Conservation (phyloP, 148 eudicot species). For the Chenopodium formosanum region DNA sequence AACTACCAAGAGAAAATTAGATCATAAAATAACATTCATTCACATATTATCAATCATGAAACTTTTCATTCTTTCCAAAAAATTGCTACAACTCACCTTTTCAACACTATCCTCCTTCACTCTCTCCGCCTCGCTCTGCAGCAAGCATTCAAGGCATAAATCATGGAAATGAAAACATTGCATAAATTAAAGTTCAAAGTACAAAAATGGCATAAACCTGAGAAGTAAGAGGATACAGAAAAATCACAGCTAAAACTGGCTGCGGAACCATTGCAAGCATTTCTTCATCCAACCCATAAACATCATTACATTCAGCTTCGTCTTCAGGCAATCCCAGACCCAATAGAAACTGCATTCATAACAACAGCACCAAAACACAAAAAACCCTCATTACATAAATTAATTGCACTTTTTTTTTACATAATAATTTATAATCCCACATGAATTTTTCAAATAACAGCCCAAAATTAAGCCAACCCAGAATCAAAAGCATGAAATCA, state of each 20-base stretch:
- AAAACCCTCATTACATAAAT: background rate
- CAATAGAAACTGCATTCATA: constrained; percentile 73
- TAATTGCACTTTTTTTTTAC: background rate
- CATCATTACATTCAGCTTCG: constrained; percentile 91
- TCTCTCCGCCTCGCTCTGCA: constrained; percentile 89
- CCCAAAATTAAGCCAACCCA: background rate
- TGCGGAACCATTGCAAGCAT: constrained; percentile 85
- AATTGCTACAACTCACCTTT: constrained; percentile 44
- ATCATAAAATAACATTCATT: background rate
- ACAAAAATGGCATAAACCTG: constrained; percentile 40
- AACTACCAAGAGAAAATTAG: background rate
- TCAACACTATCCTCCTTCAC: constrained; percentile 51
- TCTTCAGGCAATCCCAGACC: constrained; percentile 77
- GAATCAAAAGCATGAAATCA: constrained; percentile 3
- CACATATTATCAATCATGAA: background rate
- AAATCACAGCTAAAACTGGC: constrained; percentile 89
- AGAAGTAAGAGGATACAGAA: constrained; percentile 70
- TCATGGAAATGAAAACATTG: background rate
- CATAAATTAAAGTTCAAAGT: background rate
- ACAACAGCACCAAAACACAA: constrained; percentile 10
- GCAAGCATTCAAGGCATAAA: background rate
- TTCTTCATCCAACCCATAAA: constrained; percentile 86
- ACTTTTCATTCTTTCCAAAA: background rate
- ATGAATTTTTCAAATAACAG: background rate
- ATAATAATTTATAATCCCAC: background rate